Base-by-base conservation (phyloP, 495 filamentous ascomycete species). In the Xylaria castorea region DNA sequence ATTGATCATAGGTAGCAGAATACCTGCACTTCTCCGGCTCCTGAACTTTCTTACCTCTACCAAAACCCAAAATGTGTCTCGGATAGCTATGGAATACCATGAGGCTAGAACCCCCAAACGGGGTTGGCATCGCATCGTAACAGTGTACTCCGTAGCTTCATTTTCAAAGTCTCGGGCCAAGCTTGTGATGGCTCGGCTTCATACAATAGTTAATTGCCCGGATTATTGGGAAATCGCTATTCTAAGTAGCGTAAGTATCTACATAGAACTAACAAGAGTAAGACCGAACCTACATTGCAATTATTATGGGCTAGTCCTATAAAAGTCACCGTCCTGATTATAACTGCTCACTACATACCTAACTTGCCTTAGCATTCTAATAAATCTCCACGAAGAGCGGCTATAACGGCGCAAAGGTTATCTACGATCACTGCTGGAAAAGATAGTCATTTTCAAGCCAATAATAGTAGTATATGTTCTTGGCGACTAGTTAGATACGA, bases 91-190 rank as follows among this genome's bases (percentile, higher is more conserved):
- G 22, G 20, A 22, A 4, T n/a, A 16, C 2, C 8, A 42, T 42
- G 36, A 30, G 42, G 63, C 18, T 40, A 18, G 20, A 22, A 8
- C 20, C 5, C 44, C 25, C 6, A 16, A 30, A 55, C 22, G 27
- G 32, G 66, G 11, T 36, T 68, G 40, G 48, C 7, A 18, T 27
- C 2, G 22, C 14, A 7, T 42, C 42, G n/a, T 27, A 42, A 40
- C 20, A n/a, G 25, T 25, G 34, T n/a, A n/a, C n/a, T n/a, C n/a
- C n/a, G n/a, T 32, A 40, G 20, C 30, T 40, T 67, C 65, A 66
- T 67, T 67, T 55, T 30, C 65, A 14, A 30, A 68, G 27, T 16
- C 34, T 55, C 12, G 34, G n/a, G 65, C 20, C 64, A 51, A 66
- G 64, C 44, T 48, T 30, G 22, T 27, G 25, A 5, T 44, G 27